Evolutionary conservation across 192 early-diverging fungal genomes (phyloP), one percentile per base, ranked within the genome.

Genomic region (Endogone sp.): DNA sequence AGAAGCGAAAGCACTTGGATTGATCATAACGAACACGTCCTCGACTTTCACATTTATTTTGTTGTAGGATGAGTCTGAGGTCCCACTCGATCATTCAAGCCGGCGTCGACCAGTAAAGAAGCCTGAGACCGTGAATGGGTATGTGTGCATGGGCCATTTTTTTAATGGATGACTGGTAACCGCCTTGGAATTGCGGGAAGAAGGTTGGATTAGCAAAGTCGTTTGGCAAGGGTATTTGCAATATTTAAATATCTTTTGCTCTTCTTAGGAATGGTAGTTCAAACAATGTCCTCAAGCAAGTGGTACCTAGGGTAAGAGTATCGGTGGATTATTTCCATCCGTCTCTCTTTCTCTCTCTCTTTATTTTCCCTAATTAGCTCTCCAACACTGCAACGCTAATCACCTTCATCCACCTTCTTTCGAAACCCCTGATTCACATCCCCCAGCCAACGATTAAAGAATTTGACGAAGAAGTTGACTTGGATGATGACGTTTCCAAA

Each of bases 391-490:
- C n/a, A n/a, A n/a, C n/a, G n/a, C n/a, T 11, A 11, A 56, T 56
- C 55, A n/a, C 55, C 11, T 13, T 56, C 55, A 56, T n/a, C 11
- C 55, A 56, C n/a, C 55, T 56, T 13, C 55, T 11, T 56, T n/a
- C 11, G 55, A 56, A n/a, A 56, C 11, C 55, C 55, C 55, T 56
- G 11, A 56, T n/a, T 56, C 55, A 56, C 55, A 56, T 13, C 11
- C 6, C 27, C 6, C 27, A 23, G 27, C 27, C 59, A 21, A 60
- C 59, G 59, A 49, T 49, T 16, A 49, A 1, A 63, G 90, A 80
- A 20, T 90, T 83, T 37, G 88, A 90, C 37, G 90, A 92, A 65
- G 85, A 88, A 57, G 79, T 91, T 44, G 89, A 90, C 67, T 62
- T 90, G 74, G 88, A 85, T 21, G 37, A 49, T 16, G 37, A 49